phyloP scores from a whole-genome alignment of 768 basidiomycete species.

The Macrolepiota albuminosa region DNA sequence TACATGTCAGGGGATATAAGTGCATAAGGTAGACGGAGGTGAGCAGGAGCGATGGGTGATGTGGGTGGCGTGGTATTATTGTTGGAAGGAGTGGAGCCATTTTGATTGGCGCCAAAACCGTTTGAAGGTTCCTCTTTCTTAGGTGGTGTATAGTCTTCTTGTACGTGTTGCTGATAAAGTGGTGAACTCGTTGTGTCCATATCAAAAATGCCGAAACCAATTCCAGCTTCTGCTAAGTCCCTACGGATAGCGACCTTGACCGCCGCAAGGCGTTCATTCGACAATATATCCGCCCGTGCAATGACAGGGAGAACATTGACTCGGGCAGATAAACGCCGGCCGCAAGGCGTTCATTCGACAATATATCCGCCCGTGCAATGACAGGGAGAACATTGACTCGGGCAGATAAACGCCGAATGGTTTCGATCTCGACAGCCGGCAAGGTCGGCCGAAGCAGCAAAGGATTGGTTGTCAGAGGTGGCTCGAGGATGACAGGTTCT shows the following conservation, averaged over 20 bases:
- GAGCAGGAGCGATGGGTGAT: slow-evolving; percentile 56
- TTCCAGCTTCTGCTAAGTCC: slow-evolving; percentile 80
- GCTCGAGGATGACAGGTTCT: slow-evolving; percentile 77
- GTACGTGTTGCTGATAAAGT: slow-evolving; percentile 41
- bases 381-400: slow-evolving; percentile 88
- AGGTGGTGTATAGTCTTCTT: slow-evolving; percentile 39
- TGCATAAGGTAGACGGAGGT: slow-evolving; percentile 74
- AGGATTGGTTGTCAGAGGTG: slow-evolving; percentile 71
- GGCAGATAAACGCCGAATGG: slow-evolving; percentile 75
- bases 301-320: slow-evolving; percentile 89
- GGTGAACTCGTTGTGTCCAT: slow-evolving; percentile 38
- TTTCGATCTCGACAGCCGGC: slow-evolving; percentile 65
- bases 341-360: slow-evolving; percentile 77
- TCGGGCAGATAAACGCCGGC: slow-evolving; percentile 70
- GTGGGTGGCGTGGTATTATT: slow-evolving; percentile 56
- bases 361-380: slow-evolving; percentile 73
- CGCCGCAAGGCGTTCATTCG: slow-evolving; percentile 74
- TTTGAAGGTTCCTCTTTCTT: slow-evolving; percentile 51
- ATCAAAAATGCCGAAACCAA: slow-evolving; percentile 89
- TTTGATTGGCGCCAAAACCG: slow-evolving; percentile 44
- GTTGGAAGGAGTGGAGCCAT: slow-evolving; percentile 45
- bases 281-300: slow-evolving; percentile 74
- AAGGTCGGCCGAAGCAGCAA: slow-evolving; percentile 63
- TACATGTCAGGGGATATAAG: slow-evolving; percentile 81
- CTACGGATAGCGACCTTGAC: slow-evolving; percentile 77